A percentile compares a stretch with the other conserved stretches of the same genome.
These are phyloP conservation scores for Calocybe indica DNA, from an alignment of 768 basidiomycete species.

Conservation along the genomic window DNA sequence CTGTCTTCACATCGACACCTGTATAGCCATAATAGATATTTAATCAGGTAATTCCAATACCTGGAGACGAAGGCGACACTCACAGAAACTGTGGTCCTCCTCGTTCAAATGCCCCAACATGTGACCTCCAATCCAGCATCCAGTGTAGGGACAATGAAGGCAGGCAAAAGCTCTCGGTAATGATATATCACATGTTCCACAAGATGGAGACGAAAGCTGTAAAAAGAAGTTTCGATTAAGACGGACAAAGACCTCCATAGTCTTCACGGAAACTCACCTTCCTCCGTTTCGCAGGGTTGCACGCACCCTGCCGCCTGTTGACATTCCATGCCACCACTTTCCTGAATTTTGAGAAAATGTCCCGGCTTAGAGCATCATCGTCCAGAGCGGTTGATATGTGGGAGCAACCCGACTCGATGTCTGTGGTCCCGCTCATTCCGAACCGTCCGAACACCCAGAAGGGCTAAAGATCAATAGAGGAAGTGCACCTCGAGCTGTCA, in stretches of 20 bases:
- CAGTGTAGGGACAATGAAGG: constrained; percentile 62
- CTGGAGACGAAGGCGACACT: constrained; percentile 20
- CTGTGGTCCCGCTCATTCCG: constrained; percentile 5
- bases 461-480: too few species aligned
- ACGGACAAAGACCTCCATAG: neutral
- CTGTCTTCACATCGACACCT: constrained; percentile 74
- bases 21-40: constrained; percentile 1
- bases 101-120: constrained; percentile 50
- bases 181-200: constrained; percentile 50
- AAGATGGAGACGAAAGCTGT: constrained; percentile 55
- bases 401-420: constrained; percentile 17
- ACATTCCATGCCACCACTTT: constrained; percentile 52
- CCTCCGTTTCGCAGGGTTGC: constrained; percentile 52
- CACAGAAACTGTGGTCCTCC: constrained; percentile 60
- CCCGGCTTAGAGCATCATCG: constrained; percentile 18
- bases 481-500: too few species aligned
- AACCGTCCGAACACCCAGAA: neutral
- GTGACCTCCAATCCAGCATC: constrained; percentile 66
- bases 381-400: constrained; percentile 36
- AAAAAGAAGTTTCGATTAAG: neutral
- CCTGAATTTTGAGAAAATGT: constrained; percentile 38
- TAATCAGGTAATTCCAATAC: neutral
- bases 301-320: constrained; percentile 36
- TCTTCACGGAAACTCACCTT: constrained; percentile 43
- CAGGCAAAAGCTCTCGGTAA: constrained; percentile 68